Evolutionary conservation across 2,329 filamentous ascomycete genomes (phyloP), one percentile per base, ranked within the genome.

Genomic region (Fusarium buxicola): DNA sequence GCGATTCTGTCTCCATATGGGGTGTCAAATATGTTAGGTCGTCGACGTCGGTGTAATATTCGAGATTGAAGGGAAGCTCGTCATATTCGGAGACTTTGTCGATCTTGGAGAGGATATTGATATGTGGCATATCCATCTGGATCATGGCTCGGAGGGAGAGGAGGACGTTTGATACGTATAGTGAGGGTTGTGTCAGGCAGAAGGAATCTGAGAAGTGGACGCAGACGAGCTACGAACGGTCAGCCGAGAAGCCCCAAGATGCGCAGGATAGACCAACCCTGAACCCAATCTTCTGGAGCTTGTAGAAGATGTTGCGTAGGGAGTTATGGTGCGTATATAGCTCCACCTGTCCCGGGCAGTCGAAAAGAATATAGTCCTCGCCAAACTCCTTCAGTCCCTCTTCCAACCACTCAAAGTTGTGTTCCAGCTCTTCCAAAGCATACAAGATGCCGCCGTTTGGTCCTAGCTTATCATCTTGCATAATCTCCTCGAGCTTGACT

Each of bases 31-130:
- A 92, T 18, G 87, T 86, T 5, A 99, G 85, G 71, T 97, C 93
- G 76, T 99, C 94, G 8, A 98, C 94, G 76, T 99, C 94, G 60
- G 95, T 98, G 76, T 98, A 99, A 77, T 90, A 99, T 66, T 97
- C 94, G 58, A 99, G 88, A 71, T 97, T 97, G 82, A 99, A 97
- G 0, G 94, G 92, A 0, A 99, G 83, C 24, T 92, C 87, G 41
- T 92, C 89, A 73, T 97, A 97, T 48, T 90, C 87, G 31, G 89
- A 82, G 50, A 99, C 83, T 73, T 97, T 97, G 78, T 99, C 95
- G 78, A 99, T 96, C 79, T 99, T 99, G 55, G 94, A 97, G 24
- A 99, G 85, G 61, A 99, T 92, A 73, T 99, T 99, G 67, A 99
- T 83, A 73, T 97, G 92, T 1, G 95, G 93, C 60, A 98, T 90